phyloP scores from a whole-genome alignment of 2,329 filamentous ascomycete species.

The Aspergillus chevalieri region DNA sequence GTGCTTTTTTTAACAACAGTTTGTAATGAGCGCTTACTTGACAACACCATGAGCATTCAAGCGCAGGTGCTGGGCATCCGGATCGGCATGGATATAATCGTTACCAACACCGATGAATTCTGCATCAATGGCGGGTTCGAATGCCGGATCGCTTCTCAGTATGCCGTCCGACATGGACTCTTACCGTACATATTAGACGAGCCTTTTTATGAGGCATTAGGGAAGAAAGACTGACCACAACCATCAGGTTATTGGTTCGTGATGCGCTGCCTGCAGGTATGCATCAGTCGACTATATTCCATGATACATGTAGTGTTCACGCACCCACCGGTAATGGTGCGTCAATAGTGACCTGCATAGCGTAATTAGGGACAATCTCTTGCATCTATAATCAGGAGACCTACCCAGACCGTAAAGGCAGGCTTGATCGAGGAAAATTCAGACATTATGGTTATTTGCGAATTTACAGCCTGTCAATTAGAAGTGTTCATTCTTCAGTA shows the following conservation, averaged over 20 bases:
- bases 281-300: not conserved
- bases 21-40: conserved; percentile 24
- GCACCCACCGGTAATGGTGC: conserved; percentile 26
- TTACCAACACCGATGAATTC: conserved; percentile 32
- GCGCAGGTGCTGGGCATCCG: conserved; percentile 33
- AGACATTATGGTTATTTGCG: conserved; percentile 22
- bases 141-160: conserved; percentile 30
- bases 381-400: not conserved
- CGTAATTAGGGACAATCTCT: not conserved
- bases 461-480: too few species aligned
- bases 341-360: conserved; percentile 26
- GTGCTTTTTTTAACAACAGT: not conserved
- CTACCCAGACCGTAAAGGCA: conserved; percentile 36
- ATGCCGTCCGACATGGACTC: conserved; percentile 35
- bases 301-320: conserved; percentile 1
- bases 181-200: conserved; percentile 1
- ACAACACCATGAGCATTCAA: conserved; percentile 36
- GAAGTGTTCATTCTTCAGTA: too few species aligned
- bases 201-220: not conserved
- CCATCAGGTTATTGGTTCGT: conserved; percentile 28
- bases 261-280: conserved; percentile 29
- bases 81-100: conserved; percentile 39
- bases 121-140: conserved; percentile 32
- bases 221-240: conserved; percentile 26
- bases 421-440: conserved; percentile 35